Conservation (phyloP, 2,329 filamentous ascomycete genomes). For the Lojkania enalia region DNA sequence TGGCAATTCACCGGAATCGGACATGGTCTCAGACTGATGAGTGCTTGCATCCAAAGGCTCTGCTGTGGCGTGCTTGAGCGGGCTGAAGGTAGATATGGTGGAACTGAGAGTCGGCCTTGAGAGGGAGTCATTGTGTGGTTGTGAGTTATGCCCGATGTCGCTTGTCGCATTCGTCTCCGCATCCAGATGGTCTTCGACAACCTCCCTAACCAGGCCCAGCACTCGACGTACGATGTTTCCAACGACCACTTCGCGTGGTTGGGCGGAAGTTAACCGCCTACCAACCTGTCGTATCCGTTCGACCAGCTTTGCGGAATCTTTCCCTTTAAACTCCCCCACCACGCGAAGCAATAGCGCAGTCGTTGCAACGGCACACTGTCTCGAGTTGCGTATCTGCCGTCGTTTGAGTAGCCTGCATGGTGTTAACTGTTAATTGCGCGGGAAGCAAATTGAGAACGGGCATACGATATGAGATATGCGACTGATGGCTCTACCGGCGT, state of each 20-base stretch:
- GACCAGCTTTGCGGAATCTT: constrained; percentile 76
- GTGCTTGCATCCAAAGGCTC: constrained; percentile 38
- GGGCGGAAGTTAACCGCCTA: constrained; percentile 74
- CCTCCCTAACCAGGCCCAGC: constrained; percentile 86
- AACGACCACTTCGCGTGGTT: constrained; percentile 87
- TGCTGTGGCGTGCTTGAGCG: constrained; percentile 49
- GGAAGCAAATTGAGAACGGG: constrained; percentile 19
- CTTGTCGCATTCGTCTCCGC: constrained; percentile 60
- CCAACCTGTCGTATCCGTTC: constrained; percentile 79
- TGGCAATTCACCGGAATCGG: constrained; percentile 40
- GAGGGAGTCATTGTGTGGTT: constrained; percentile 40
- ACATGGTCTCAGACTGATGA: constrained; percentile 32
- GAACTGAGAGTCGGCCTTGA: constrained; percentile 44
- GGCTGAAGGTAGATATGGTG: constrained; percentile 52
- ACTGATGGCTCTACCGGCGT: constrained; percentile 79
- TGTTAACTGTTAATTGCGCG: constrained; percentile 15
- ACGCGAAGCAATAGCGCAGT: constrained; percentile 86
- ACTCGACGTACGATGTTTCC: constrained; percentile 93
- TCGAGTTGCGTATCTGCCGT: constrained; percentile 83
- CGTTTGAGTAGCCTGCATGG: constrained; percentile 76
- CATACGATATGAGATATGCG: constrained; percentile 80
- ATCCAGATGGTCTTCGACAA: constrained; percentile 79
- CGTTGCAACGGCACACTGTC: constrained; percentile 88
- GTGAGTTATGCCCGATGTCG: constrained; percentile 61
- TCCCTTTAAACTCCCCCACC: constrained; percentile 78